Evolutionary conservation across 192 early-diverging fungal species (phyloP).

Genomic region (Coemansia sp.): DNA sequence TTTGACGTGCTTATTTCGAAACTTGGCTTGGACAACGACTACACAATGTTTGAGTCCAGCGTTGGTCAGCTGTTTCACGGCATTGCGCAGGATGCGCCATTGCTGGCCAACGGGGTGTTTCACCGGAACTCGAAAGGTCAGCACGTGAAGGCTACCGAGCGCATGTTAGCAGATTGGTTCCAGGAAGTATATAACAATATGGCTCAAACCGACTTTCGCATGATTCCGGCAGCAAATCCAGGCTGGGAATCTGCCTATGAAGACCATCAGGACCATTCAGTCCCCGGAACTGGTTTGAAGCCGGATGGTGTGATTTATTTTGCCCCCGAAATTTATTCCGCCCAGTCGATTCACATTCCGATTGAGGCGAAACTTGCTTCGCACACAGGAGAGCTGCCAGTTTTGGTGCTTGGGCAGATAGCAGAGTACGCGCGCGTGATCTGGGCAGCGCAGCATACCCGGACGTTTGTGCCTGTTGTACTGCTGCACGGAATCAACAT

Average conservation of each 20-base stretch:
- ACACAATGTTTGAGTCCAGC: neutral
- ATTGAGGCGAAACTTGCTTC: neutral
- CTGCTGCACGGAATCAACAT: slow-evolving; percentile 1
- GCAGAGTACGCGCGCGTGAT: slow-evolving; percentile 4
- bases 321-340: neutral
- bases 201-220: neutral
- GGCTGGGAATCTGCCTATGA: neutral
- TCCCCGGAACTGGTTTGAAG: neutral
- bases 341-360: neutral
- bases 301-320: neutral
- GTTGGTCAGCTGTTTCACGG: neutral
- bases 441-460: slow-evolving; percentile 1
- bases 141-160: neutral
- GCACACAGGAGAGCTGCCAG: neutral
- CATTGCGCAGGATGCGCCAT: neutral
- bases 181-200: neutral
- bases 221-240: neutral
- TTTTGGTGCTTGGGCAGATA: neutral
- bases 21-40: neutral
- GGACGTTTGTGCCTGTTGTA: slow-evolving; percentile 8
- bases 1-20: neutral
- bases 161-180: neutral
- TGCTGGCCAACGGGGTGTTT: neutral
- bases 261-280: neutral
- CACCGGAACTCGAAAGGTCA: neutral